These are phyloP conservation scores for Amaranthus cruentus DNA, from an alignment of 148 eudicot species.

Conservation along the genomic window DNA sequence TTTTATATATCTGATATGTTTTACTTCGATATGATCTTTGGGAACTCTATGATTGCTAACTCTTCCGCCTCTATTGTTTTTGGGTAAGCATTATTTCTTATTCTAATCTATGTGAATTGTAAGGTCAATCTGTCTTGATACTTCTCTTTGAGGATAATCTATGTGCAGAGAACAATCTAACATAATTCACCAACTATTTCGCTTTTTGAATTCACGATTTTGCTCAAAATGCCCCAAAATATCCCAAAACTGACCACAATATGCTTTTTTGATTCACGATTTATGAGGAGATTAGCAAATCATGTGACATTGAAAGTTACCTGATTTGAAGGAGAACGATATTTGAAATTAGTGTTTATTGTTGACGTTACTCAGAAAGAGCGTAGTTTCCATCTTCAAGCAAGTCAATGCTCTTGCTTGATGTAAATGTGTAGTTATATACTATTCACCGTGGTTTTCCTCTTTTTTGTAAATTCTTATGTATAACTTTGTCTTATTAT, in stretches of 20 bases:
- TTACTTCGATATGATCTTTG: constrained; percentile 66
- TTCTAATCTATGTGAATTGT: not conserved
- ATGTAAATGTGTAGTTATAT: not conserved
- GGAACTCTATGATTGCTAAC: constrained; percentile 56
- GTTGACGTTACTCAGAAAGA: too few species aligned
- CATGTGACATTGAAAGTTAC: too few species aligned
- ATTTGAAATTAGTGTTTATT: too few species aligned
- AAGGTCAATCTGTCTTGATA: not conserved
- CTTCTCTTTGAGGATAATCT: not conserved
- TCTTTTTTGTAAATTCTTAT: not conserved
- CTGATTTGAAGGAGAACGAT: too few species aligned
- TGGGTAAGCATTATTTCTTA: constrained; percentile 49
- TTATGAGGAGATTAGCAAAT: too few species aligned
- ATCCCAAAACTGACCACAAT: too few species aligned
- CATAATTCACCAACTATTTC: too few species aligned
- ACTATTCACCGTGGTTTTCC: too few species aligned
- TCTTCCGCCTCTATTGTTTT: constrained; percentile 81
- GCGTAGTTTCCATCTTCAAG: not conserved
- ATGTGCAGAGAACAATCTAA: not conserved
- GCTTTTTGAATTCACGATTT: too few species aligned
- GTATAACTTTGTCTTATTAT: not conserved
- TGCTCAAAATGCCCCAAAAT: too few species aligned
- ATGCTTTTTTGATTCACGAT: too few species aligned
- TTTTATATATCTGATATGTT: constrained; percentile 70
- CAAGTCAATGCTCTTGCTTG: not conserved